These are phyloP conservation scores for Solanum hybrid DNA, from an alignment of 305 asterid species.

Conservation along the genomic window DNA sequence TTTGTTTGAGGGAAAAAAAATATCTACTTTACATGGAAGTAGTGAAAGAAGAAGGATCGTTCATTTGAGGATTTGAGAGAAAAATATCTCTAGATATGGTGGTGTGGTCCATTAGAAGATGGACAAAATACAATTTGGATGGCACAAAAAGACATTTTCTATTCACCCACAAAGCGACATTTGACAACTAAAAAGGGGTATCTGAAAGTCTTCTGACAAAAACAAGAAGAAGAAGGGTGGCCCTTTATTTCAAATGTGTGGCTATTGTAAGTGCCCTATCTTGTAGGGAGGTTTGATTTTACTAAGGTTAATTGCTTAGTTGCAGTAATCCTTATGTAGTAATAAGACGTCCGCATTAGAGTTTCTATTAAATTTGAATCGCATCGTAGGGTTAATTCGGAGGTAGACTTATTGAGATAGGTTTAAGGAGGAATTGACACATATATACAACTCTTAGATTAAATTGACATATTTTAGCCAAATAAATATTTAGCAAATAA, in stretches of 20 bases:
- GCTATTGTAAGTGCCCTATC: slow-evolving; percentile 39
- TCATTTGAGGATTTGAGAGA: neutral
- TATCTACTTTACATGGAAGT: neutral
- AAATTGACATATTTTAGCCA: neutral
- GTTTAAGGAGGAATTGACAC: neutral
- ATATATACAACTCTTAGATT: neutral
- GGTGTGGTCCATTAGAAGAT: slow-evolving; percentile 22
- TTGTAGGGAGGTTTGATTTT: neutral
- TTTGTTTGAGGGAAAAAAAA: neutral
- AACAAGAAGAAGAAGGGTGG: neutral
- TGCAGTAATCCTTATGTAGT: neutral
- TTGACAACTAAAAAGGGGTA: slow-evolving; percentile 11
- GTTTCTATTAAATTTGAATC: neutral
- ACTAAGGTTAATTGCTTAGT: neutral
- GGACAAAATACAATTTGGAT: neutral
- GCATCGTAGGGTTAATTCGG: too few relatives aligned
- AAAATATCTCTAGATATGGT: neutral
- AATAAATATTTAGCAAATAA: neutral
- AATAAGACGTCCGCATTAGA: neutral
- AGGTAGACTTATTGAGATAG: neutral
- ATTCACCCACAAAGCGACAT: slow-evolving; percentile 15
- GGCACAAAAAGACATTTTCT: slow-evolving; percentile 21
- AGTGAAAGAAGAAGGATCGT: slow-evolving; percentile 1
- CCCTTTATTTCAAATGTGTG: slow-evolving; percentile 24
- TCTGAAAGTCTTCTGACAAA: slow-evolving; percentile 14